Evolutionary conservation across 306 rosid species (phyloP).

Genomic region (Sophora flavescens): DNA sequence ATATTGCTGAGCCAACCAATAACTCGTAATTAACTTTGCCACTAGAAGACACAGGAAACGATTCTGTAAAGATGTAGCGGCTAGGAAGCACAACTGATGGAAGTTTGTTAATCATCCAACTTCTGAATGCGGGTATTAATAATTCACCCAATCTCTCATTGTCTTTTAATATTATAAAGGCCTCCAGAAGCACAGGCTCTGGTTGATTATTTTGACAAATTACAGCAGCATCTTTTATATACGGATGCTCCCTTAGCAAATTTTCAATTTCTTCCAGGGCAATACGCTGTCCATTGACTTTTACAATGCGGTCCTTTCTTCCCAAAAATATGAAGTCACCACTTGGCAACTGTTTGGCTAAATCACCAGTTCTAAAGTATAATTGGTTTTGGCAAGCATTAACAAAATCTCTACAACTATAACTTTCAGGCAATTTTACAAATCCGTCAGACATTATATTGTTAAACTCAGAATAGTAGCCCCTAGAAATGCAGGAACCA

Average conservation of each 20-base stretch:
- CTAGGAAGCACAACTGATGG: conserved; percentile 70
- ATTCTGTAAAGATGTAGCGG: conserved; percentile 57
- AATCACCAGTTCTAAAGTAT: conserved; percentile 81
- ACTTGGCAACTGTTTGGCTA: conserved; percentile 66
- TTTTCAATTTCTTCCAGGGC: conserved; percentile 84
- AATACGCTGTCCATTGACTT: conserved; percentile 82
- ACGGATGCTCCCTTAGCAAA: conserved; percentile 72
- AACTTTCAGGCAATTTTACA: conserved; percentile 54
- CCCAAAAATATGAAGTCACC: conserved; percentile 90
- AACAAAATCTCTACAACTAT: conserved; percentile 45
- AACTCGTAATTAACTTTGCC: conserved; percentile 83
- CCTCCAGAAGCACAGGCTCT: conserved; percentile 60
- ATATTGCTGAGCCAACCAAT: conserved; percentile 55
- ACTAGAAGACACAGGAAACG: conserved; percentile 75
- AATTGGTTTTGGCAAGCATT: conserved; percentile 42
- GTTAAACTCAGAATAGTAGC: conserved; percentile 65
- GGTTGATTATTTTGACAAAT: conserved; percentile 57
- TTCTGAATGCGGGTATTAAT: conserved; percentile 63
- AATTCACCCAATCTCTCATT: conserved; percentile 53
- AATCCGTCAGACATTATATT: conserved; percentile 46
- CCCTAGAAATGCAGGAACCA: conserved; percentile 77
- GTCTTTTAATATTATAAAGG: conserved; percentile 70
- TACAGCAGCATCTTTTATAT: conserved; percentile 73
- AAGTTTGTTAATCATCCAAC: conserved; percentile 81
- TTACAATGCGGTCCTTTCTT: conserved; percentile 84